Conservation (phyloP, 345 rosid genomes). For the Acer negundo region DNA sequence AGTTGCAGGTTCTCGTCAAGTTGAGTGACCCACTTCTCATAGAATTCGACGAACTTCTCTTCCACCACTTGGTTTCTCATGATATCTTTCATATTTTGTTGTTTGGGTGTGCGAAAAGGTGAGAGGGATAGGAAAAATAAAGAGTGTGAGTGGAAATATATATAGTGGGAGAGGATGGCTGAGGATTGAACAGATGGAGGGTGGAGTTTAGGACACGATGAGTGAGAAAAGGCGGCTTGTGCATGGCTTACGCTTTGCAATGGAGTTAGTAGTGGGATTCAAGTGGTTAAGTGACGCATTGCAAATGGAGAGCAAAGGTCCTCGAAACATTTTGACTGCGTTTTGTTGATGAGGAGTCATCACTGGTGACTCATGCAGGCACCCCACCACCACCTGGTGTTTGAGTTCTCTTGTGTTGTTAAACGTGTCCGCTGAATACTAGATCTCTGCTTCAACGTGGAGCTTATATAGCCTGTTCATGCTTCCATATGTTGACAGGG, state of each 20-base stretch:
- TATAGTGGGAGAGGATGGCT: neutral
- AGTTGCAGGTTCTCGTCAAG: conserved; percentile 54
- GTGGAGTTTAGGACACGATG: conserved; percentile 30
- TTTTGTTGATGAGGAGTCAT: conserved; percentile 27
- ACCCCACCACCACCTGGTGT: conserved; percentile 44
- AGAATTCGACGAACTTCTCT: conserved; percentile 55
- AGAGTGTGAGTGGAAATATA: conserved; percentile 1
- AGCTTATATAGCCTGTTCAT: conserved; percentile 6
- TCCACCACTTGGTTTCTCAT: conserved; percentile 45
- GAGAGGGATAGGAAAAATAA: too few species aligned
- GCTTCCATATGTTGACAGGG: neutral
- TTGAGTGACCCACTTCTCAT: conserved; percentile 57
- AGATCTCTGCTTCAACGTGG: conserved; percentile 35
- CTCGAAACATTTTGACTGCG: conserved; percentile 21
- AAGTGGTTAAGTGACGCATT: conserved; percentile 37
- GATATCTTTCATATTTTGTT: neutral
- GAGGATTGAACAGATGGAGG: conserved; percentile 32
- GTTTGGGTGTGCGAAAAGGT: neutral
- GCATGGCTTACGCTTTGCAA: conserved; percentile 72
- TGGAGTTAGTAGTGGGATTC: conserved; percentile 17
- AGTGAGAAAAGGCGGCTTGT: conserved; percentile 14
- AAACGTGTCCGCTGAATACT: conserved; percentile 27
- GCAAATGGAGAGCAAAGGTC: conserved; percentile 15
- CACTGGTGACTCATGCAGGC: conserved; percentile 10
- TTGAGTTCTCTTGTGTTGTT: conserved; percentile 6